These are phyloP conservation scores for Elsinoe batatas DNA, from an alignment of 2,329 filamentous ascomycete genomes.

Conservation along the genomic window DNA sequence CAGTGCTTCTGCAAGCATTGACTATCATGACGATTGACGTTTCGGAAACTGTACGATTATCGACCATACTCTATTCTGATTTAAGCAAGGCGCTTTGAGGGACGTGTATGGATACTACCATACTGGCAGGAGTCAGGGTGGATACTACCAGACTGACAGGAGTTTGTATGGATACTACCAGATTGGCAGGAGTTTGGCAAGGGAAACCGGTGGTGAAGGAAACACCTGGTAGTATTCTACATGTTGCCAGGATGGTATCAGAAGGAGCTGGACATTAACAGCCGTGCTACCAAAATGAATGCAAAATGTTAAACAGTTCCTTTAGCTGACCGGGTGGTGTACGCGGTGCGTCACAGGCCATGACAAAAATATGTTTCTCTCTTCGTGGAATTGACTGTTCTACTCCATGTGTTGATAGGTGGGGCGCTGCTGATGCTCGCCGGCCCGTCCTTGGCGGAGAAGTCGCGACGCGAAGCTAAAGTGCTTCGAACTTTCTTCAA, in stretches of 20 bases:
- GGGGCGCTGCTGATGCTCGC: background rate
- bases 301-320: background rate
- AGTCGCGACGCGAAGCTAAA: slow-evolving; percentile 13
- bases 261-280: background rate
- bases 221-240: background rate
- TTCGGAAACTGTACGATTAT: slow-evolving; percentile 4
- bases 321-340: no score
- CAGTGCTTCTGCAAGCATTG: background rate
- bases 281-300: background rate
- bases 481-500: slow-evolving; percentile 9
- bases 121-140: background rate
- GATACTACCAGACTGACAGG: background rate
- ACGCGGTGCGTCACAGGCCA: no score
- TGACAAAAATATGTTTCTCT: background rate
- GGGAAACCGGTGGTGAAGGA: background rate
- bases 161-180: background rate
- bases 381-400: no score
- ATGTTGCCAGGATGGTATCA: background rate
- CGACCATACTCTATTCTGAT: slow-evolving; percentile 10
- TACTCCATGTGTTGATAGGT: background rate
- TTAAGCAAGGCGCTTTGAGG: slow-evolving; percentile 9
- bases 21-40: slow-evolving; percentile 6
- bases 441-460: slow-evolving; percentile 2
- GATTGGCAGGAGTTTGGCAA: background rate
- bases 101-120: background rate